Percentiles rank a stretch among this genome's conserved stretches.
Evolutionary conservation across 148 eudicot species (phyloP).

Genomic region (Agrostemma githago): DNA sequence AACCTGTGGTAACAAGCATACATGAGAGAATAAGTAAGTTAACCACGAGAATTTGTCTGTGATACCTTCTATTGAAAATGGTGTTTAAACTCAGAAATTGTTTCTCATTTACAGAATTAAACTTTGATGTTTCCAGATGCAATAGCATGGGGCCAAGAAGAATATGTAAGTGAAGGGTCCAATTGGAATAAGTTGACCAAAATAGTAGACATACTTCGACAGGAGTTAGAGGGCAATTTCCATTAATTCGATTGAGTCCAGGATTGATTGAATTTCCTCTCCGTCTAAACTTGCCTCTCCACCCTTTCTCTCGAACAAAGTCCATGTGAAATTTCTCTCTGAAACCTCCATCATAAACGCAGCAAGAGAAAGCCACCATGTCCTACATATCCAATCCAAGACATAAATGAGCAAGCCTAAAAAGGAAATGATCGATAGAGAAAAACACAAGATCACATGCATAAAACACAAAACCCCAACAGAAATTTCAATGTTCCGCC

Average conservation of each 20-base stretch:
- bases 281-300: conserved; percentile 72
- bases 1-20: conserved; percentile 69
- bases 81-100: not conserved
- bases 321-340: conserved; percentile 54
- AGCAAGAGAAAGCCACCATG: conserved; percentile 90
- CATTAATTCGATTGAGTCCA: conserved; percentile 56
- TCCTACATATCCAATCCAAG: conserved; percentile 42
- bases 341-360: conserved; percentile 75
- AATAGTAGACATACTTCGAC: conserved; percentile 56
- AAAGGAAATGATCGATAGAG: not conserved
- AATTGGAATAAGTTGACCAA: not conserved
- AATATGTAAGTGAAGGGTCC: not conserved
- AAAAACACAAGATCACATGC: not conserved
- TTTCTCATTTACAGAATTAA: not conserved
- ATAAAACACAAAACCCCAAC: no score
- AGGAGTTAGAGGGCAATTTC: conserved; percentile 89
- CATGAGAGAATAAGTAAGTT: conserved; percentile 6
- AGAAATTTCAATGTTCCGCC: not conserved
- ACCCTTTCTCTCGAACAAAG: conserved; percentile 58
- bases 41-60: not conserved
- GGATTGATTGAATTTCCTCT: conserved; percentile 45
- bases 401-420: not conserved
- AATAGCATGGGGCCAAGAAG: not conserved
- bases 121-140: not conserved
- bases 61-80: not conserved